Percentiles rank a stretch among this genome's conserved stretches.
phyloP scores from a whole-genome alignment of 2,329 filamentous ascomycete genomes.

The Magnaporthiopsis poae region DNA sequence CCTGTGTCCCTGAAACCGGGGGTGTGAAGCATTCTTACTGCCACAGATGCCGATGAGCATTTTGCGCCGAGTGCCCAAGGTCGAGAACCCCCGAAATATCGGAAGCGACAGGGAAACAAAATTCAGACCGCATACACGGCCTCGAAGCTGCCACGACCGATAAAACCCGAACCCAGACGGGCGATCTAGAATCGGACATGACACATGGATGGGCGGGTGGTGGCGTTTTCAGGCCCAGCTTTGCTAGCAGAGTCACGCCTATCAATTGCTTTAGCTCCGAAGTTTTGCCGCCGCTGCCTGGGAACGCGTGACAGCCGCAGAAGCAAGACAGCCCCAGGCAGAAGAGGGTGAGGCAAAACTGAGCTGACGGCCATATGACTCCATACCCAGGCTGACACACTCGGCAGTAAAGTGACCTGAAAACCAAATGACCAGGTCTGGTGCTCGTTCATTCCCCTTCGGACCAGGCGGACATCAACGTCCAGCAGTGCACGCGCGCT shows the following conservation, averaged over 20 bases:
- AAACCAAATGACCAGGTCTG: not conserved
- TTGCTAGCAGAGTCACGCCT: not conserved
- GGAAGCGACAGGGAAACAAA: too few relatives aligned
- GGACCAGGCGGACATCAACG: not conserved
- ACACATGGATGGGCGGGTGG: not conserved
- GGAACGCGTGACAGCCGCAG: not conserved
- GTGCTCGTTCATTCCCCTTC: not conserved
- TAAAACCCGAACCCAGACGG: not conserved
- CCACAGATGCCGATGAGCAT: slow-evolving; percentile 75
- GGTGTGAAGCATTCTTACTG: slow-evolving; percentile 33
- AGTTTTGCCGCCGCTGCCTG: not conserved
- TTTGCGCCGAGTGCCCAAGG: slow-evolving; percentile 9
- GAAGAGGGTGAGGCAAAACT: not conserved
- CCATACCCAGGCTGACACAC: not conserved
- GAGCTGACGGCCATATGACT: not conserved
- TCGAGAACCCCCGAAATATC: too few relatives aligned
- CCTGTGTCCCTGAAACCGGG: not conserved
- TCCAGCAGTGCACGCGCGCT: not conserved
- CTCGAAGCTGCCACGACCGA: too few relatives aligned
- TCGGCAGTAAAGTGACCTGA: not conserved
- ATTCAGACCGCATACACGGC: too few relatives aligned
- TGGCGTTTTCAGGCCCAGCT: not conserved
- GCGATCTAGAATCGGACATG: not conserved
- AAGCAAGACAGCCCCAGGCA: not conserved
- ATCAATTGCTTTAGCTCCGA: not conserved